Conservation (phyloP, 495 filamentous ascomycete genomes). For the Cudoniella acicularis region DNA sequence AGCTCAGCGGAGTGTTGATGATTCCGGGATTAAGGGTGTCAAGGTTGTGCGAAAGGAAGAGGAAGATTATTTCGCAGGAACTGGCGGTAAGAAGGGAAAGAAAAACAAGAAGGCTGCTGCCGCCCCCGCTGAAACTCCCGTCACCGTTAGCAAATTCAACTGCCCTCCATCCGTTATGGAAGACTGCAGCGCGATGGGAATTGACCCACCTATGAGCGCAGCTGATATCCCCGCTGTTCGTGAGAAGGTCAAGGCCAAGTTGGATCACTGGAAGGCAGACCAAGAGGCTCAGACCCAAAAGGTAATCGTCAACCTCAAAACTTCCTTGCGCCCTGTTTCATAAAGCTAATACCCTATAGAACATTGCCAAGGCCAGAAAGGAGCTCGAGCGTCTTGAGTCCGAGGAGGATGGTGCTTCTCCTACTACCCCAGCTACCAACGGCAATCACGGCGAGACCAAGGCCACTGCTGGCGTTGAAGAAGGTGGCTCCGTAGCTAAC, state of each 20-base stretch:
- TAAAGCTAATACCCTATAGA: constrained; percentile 48
- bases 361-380: constrained; percentile 70
- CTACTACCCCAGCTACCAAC: constrained; percentile 25
- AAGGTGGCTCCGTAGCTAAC: constrained; percentile 20
- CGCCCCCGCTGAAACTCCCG: constrained; percentile 32
- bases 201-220: constrained; percentile 83
- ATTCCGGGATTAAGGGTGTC: constrained; percentile 71
- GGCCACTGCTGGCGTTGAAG: constrained; percentile 34
- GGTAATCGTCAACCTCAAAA: constrained; percentile 49
- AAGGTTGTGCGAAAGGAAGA: constrained; percentile 77
- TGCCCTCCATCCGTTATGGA: constrained; percentile 86
- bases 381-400: constrained; percentile 60
- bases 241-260: constrained; percentile 88
- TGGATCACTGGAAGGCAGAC: constrained; percentile 88
- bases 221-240: constrained; percentile 70
- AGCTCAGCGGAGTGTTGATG: constrained; percentile 77
- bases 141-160: constrained; percentile 66
- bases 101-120: constrained; percentile 64
- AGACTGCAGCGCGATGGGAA: constrained; percentile 74
- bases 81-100: constrained; percentile 87
- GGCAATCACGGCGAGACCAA: constrained; percentile 34
- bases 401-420: constrained; percentile 38
- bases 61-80: constrained; percentile 81
- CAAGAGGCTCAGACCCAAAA: constrained; percentile 88
- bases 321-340: neutral